Percentiles rank a stretch among this genome's conserved stretches.
phyloP scores from a whole-genome alignment of 495 filamentous ascomycete species.

The Penicillium macrosclerotiorum region DNA sequence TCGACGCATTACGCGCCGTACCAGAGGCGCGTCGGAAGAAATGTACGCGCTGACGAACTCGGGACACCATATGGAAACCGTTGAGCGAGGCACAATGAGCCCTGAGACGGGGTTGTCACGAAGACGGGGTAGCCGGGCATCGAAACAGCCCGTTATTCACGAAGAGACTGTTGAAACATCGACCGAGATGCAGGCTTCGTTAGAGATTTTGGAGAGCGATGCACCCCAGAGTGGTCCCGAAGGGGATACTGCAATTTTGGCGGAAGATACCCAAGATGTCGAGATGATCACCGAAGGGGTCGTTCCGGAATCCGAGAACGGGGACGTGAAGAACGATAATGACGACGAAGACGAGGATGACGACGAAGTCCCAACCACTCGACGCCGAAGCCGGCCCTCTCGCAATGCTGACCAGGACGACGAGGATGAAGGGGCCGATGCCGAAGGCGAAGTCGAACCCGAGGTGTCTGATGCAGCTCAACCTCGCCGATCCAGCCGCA shows the following conservation, averaged over 20 bases:
- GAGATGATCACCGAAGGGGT: constrained; percentile 47
- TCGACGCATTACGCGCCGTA: constrained; percentile 59
- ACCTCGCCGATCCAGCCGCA: constrained; percentile 47
- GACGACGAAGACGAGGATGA: constrained; percentile 59
- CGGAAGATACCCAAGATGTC: constrained; percentile 27
- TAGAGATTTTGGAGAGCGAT: constrained; percentile 44
- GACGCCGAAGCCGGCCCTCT: constrained; percentile 48
- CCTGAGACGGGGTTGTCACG: constrained; percentile 58
- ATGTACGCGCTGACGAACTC: constrained; percentile 71
- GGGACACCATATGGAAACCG: constrained; percentile 64
- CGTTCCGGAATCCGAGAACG: constrained; percentile 53
- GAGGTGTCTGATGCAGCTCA: constrained; percentile 13
- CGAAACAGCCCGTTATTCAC: constrained; percentile 57
- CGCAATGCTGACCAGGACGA: constrained; percentile 28
- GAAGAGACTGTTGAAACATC: constrained; percentile 34
- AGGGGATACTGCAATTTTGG: constrained; percentile 26
- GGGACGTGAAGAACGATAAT: constrained; percentile 30
- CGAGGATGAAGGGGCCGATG: constrained; percentile 30
- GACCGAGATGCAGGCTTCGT: constrained; percentile 34
- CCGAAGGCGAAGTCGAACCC: constrained; percentile 35
- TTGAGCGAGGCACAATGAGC: constrained; percentile 60
- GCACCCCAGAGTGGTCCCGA: constrained; percentile 37
- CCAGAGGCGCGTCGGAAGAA: constrained; percentile 57
- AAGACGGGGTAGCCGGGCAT: constrained; percentile 55
- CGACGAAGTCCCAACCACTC: constrained; percentile 59